Evolutionary conservation across 805 yeast species (phyloP), one percentile per base, ranked within the genome.

Genomic region (Saccharomycopsis javanensis): DNA sequence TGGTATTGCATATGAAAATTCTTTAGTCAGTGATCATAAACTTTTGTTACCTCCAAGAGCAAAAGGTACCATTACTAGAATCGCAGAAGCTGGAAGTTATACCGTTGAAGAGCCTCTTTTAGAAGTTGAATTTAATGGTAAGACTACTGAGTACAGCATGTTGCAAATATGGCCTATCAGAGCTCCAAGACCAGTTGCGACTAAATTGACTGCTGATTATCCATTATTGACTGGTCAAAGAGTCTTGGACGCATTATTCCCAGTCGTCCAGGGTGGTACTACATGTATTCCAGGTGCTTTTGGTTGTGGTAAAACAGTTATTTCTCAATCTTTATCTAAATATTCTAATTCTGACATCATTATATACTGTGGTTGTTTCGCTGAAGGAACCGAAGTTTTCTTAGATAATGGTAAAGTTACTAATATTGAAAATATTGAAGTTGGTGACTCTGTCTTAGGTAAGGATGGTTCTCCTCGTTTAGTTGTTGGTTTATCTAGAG

Each of bases 201-300:
- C 90, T 73, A 90, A 92, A 71, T 75, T 89, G 62, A 76, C 96
- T 60, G 98, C 99, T 48, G 94, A 92, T 74, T 82, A 86, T 72
- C 99, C 99, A 55, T 79, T 94, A 66, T 80, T 94, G 67, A 94
- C 99, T 18, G 99, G 99, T 68, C 99, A 94, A 79, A 88, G 99
- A 80, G 99, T 94, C 54, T 79, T 94, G 72, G 99, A 94, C 74
- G 85, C 99, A 31, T 80, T 94, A 63, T 94, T 94, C 81, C 99
- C 99, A 52, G 87, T 96, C 82, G 99, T 94, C 66, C 99, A 94
- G 79, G 99, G 99, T 77, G 99, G 99, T 78, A 94, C 99, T 42
- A 94, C 99, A 35, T 95, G 99, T 86, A 94, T 94, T 72, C 99
- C 99, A 51, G 99, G 99, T 76, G 99, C 99, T 62, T 94, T 94